These are phyloP conservation scores for Xylaria sp. DNA, from an alignment of 2,329 filamentous ascomycete genomes.

Conservation along the genomic window DNA sequence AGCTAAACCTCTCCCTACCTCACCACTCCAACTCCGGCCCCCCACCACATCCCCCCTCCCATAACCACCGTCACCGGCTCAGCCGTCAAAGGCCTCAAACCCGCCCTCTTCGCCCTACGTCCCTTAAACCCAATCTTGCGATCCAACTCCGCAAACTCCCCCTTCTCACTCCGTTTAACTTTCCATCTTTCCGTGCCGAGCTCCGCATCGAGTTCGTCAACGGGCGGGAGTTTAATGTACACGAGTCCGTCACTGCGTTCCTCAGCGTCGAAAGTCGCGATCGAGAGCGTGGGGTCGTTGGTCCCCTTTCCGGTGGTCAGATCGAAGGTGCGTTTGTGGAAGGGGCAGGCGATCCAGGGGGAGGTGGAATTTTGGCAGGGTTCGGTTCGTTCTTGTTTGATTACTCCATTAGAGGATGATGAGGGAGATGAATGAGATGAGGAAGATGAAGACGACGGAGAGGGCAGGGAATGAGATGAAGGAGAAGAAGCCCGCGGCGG, in stretches of 20 bases:
- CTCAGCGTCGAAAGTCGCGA: constrained; percentile 76
- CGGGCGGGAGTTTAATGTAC: constrained; percentile 73
- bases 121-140: constrained; percentile 42
- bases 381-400: constrained; percentile 4
- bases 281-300: constrained; percentile 69
- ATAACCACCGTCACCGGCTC: constrained; percentile 14
- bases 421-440: constrained; percentile 18
- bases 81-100: constrained; percentile 31
- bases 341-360: constrained; percentile 82
- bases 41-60: constrained; percentile 37
- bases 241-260: constrained; percentile 68
- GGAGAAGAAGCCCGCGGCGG: constrained; percentile 21
- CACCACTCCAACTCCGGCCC: constrained; percentile 37
- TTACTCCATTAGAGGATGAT: too few relatives aligned
- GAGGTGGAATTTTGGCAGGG: constrained; percentile 16
- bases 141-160: constrained; percentile 53
- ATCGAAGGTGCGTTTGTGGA: constrained; percentile 86
- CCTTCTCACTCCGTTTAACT: constrained; percentile 71
- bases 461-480: constrained; percentile 26
- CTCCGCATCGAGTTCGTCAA: constrained; percentile 72
- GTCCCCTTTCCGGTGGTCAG: constrained; percentile 66
- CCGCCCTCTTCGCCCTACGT: constrained; percentile 39
- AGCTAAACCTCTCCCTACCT: constrained; percentile 14
- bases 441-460: too few relatives aligned
- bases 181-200: constrained; percentile 75